phyloP scores from a whole-genome alignment of 2,329 filamentous ascomycete genomes.

The Kalaharituber pfeilii region DNA sequence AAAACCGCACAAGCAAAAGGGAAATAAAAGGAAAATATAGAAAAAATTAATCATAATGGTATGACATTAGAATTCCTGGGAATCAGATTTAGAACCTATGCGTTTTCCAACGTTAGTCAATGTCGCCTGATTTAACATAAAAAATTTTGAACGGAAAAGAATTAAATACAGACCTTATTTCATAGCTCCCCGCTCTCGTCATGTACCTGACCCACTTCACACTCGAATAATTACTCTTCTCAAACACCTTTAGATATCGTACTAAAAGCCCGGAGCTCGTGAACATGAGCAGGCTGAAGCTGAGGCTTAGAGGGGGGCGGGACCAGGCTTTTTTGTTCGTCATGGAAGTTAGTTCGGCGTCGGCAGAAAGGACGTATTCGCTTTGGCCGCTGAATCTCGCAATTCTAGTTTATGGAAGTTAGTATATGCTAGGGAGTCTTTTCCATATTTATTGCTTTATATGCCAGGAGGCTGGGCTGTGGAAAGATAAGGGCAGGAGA shows the following conservation, averaged over 20 bases:
- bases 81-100: too few relatives aligned
- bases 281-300: constrained; percentile 93
- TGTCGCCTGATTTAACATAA: too few relatives aligned
- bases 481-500: not conserved
- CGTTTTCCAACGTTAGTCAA: too few relatives aligned
- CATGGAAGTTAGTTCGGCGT: constrained; percentile 87
- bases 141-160: not conserved
- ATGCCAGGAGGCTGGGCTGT: not conserved
- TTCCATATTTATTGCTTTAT: not conserved
- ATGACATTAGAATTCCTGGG: too few relatives aligned
- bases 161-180: constrained; percentile 51
- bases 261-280: constrained; percentile 86
- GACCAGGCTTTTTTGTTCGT: constrained; percentile 97
- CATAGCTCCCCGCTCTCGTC: constrained; percentile 93
- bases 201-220: constrained; percentile 99
- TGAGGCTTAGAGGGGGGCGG: constrained; percentile 75
- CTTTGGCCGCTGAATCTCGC: constrained; percentile 95
- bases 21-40: too few relatives aligned
- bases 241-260: constrained; percentile 92
- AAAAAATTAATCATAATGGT: too few relatives aligned
- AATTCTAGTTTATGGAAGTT: constrained; percentile 33
- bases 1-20: too few relatives aligned
- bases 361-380: constrained; percentile 86
- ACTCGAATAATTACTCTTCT: constrained; percentile 97
- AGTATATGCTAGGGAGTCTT: not conserved